phyloP scores from a whole-genome alignment of 352 stramenopile species.

The Phytopythium cucurbitacearum region DNA sequence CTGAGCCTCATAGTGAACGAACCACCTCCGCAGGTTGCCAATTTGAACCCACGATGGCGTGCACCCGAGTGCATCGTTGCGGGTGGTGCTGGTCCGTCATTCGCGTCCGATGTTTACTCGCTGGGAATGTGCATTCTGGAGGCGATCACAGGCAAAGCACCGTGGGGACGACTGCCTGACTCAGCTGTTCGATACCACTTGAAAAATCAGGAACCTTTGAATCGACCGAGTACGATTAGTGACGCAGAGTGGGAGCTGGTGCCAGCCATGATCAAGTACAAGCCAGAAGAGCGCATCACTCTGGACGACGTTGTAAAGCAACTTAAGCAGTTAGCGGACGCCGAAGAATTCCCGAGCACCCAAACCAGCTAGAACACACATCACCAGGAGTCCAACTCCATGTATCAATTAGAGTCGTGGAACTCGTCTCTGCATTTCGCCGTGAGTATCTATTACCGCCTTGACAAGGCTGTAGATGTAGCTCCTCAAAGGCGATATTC shows the following conservation, averaged over 20 bases:
- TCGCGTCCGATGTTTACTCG: constrained; percentile 10
- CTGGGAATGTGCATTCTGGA: constrained; percentile 15
- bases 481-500: no score
- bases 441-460: no score
- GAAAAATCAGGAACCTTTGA: not conserved
- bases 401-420: no score
- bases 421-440: no score
- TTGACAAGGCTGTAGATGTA: no score
- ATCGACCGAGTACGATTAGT: not conserved
- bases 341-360: no score
- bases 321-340: constrained; percentile 5
- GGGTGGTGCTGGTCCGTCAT: not conserved
- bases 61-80: constrained; percentile 6
- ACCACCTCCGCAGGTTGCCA: not conserved
- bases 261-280: constrained; percentile 2
- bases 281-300: constrained; percentile 1
- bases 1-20: constrained; percentile 11
- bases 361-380: no score
- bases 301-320: constrained; percentile 7
- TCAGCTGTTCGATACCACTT: not conserved
- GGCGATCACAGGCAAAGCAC: constrained; percentile 6
- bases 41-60: constrained; percentile 2
- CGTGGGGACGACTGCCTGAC: constrained; percentile 1
- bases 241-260: constrained; percentile 5
- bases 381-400: no score